Conservation (phyloP, 768 basidiomycete genomes). For the Hysterangium stoloniferum region DNA sequence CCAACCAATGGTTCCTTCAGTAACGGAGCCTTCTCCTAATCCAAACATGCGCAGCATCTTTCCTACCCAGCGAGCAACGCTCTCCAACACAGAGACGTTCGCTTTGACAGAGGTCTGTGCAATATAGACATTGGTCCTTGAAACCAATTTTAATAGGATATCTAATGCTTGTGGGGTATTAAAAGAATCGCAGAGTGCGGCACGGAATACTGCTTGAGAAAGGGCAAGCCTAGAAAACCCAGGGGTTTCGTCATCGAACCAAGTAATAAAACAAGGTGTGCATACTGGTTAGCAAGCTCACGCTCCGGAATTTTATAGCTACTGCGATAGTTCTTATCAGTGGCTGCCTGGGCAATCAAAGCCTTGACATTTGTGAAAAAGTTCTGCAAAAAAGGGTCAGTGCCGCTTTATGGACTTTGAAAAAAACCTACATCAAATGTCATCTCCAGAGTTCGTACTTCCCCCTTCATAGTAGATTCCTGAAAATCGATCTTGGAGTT, state of each 20-base stretch:
- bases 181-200: conserved; percentile 92
- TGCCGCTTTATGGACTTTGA: conserved; percentile 5
- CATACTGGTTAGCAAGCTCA: conserved; percentile 59
- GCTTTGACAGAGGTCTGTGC: conserved; percentile 42
- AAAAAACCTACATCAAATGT: conserved; percentile 71
- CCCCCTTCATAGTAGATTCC: conserved; percentile 79
- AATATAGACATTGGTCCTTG: conserved; percentile 83
- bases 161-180: conserved; percentile 84
- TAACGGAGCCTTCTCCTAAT: conserved; percentile 58
- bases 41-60: conserved; percentile 62
- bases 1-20: conserved; percentile 67
- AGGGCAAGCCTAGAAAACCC: conserved; percentile 15
- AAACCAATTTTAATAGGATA: conserved; percentile 72
- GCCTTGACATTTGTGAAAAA: conserved; percentile 90
- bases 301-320: conserved; percentile 55
- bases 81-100: conserved; percentile 57
- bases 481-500: conserved; percentile 92
- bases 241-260: conserved; percentile 11
- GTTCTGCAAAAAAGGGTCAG: conserved; percentile 47
- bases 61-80: conserved; percentile 39
- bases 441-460: conserved; percentile 78
- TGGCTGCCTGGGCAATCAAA: conserved; percentile 47
- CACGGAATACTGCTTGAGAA: conserved; percentile 71
- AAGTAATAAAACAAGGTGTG: conserved; percentile 4
- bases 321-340: conserved; percentile 11